phyloP scores from a whole-genome alignment of 208 protist species.

The Leishmania braziliensis region DNA sequence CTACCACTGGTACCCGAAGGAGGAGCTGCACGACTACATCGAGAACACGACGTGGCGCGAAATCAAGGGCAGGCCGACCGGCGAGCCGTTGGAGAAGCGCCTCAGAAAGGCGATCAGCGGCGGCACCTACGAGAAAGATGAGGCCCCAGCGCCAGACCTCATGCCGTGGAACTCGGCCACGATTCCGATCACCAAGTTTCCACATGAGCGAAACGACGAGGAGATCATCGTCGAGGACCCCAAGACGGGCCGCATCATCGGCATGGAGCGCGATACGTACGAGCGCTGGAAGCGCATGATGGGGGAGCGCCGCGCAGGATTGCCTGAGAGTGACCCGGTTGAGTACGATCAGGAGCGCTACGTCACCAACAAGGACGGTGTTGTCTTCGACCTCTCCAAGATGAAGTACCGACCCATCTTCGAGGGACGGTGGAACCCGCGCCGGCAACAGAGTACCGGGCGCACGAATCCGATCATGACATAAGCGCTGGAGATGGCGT shows the following conservation, averaged over 20 bases:
- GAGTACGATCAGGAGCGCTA: slow-evolving; percentile 91
- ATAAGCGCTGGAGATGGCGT: slow-evolving; percentile 20
- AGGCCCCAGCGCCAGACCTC: slow-evolving; percentile 56
- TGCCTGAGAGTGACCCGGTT: slow-evolving; percentile 79
- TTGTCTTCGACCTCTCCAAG: slow-evolving; percentile 88
- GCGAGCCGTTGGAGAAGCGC: slow-evolving; percentile 60
- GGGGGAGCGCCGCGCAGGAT: slow-evolving; percentile 64
- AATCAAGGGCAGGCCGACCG: slow-evolving; percentile 63
- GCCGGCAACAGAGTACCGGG: slow-evolving; percentile 82
- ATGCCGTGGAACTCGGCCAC: slow-evolving; percentile 84
- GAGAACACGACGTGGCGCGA: slow-evolving; percentile 88
- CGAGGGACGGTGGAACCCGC: slow-evolving; percentile 84
- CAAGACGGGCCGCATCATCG: slow-evolving; percentile 88
- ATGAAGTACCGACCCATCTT: slow-evolving; percentile 89
- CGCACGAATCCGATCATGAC: slow-evolving; percentile 87
- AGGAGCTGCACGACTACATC: slow-evolving; percentile 85
- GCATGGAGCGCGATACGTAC: slow-evolving; percentile 87
- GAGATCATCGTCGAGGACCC: slow-evolving; percentile 88
- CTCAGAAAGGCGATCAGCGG: slow-evolving; percentile 36
- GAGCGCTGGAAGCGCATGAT: slow-evolving; percentile 87
- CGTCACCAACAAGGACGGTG: slow-evolving; percentile 87
- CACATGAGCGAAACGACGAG: slow-evolving; percentile 85
- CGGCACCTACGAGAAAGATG: slow-evolving; percentile 41
- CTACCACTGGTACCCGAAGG: slow-evolving; percentile 91
- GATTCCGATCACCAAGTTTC: slow-evolving; percentile 86